These are phyloP conservation scores for Cruciata laevipes DNA, from an alignment of 257 asterid genomes.

Conservation along the genomic window DNA sequence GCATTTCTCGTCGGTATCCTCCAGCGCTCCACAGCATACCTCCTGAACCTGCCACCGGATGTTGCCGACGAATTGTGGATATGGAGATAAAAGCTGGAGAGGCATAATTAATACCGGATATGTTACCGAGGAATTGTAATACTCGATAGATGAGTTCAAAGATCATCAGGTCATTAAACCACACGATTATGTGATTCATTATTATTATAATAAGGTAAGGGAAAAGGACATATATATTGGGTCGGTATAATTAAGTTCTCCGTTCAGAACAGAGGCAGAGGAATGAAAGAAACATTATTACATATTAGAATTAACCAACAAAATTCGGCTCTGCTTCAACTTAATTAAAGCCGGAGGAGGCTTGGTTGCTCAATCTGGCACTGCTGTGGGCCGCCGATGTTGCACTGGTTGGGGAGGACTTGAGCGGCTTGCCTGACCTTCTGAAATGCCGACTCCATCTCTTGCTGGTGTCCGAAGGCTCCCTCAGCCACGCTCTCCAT, in stretches of 20 bases:
- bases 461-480: neutral
- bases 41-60: no score
- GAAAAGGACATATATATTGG: neutral
- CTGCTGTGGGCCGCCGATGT: neutral
- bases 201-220: no score
- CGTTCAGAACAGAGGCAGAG: neutral
- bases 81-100: no score
- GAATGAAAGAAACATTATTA: neutral
- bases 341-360: no score
- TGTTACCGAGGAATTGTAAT: no score
- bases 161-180: neutral
- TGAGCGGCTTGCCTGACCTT: neutral
- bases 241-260: neutral
- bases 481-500: neutral
- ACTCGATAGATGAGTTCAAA: no score
- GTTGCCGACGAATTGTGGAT: no score
- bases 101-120: no score
- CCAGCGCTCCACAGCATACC: no score
- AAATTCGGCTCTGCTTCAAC: no score
- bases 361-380: neutral
- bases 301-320: no score
- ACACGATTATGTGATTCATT: neutral
- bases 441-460: neutral
- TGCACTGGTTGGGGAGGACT: neutral
- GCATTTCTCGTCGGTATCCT: no score